Conservation (phyloP, 805 yeast genomes). For the Metschnikowia kunwiensis region DNA sequence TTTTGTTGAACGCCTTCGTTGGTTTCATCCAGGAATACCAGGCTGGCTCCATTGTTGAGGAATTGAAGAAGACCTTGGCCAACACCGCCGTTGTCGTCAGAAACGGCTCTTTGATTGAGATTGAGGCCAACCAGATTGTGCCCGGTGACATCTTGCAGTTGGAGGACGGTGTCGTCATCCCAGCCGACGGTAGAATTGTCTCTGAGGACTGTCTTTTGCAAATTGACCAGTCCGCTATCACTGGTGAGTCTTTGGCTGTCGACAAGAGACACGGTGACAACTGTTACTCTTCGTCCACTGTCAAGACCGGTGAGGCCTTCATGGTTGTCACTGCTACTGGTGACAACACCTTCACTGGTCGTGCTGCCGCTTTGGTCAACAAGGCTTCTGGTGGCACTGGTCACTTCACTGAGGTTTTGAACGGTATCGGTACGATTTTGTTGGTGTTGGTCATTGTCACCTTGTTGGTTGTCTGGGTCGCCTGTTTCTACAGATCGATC, state of each 20-base stretch:
- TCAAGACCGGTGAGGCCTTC: slow-evolving; percentile 92
- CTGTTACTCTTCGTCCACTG: slow-evolving; percentile 88
- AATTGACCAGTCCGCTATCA: slow-evolving; percentile 93
- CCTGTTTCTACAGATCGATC: slow-evolving; percentile 91
- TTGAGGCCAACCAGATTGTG: slow-evolving; percentile 81
- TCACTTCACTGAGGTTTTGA: slow-evolving; percentile 95
- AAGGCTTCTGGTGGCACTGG: slow-evolving; percentile 90
- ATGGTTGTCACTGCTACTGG: slow-evolving; percentile 95
- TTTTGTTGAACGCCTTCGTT: slow-evolving; percentile 83
- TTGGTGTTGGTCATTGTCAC: slow-evolving; percentile 86
- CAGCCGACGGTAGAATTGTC: slow-evolving; percentile 89
- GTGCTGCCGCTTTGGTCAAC: slow-evolving; percentile 96
- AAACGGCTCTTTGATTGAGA: slow-evolving; percentile 72
- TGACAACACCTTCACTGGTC: slow-evolving; percentile 93
- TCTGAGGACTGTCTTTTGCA: slow-evolving; percentile 84
- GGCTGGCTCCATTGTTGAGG: slow-evolving; percentile 97
- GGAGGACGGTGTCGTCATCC: slow-evolving; percentile 91
- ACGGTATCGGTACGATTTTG: slow-evolving; percentile 94
- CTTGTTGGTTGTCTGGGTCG: slow-evolving; percentile 84
- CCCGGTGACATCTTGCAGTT: slow-evolving; percentile 93
- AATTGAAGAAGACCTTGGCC: slow-evolving; percentile 91
- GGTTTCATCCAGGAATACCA: slow-evolving; percentile 98
- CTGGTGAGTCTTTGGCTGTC: slow-evolving; percentile 96
- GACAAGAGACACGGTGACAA: slow-evolving; percentile 88
- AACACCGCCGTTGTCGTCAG: slow-evolving; percentile 83